Base-by-base conservation (phyloP, 257 asterid genomes). In the Capsicum baccatum region DNA sequence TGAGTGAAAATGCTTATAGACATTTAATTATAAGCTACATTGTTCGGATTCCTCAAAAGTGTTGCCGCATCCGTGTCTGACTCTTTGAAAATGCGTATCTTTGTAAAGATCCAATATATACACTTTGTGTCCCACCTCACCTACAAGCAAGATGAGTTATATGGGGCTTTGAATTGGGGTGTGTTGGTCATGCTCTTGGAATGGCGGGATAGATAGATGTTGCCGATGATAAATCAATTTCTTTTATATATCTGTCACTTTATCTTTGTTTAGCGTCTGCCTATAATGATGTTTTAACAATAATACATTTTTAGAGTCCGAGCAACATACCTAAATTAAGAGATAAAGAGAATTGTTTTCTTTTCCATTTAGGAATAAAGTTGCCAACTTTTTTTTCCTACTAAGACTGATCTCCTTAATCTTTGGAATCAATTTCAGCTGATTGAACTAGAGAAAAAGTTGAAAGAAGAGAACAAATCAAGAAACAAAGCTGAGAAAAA, bases 401-500 rank as follows among this genome's bases (percentile, higher is more conserved):
- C 6, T 68, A 39, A 19, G 15, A 33, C 10, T 68, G 13, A 58
- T 26, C 33, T 54, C 21, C 54, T 15, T 64, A 80, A 85, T 68
- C 79, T 21, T 60, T 83, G 21, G 39, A 59, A 88, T 83, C 70
- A 47, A 12, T 76, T 54, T 59, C 92, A 96, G 98, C 62, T 92
- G 85, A 90, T 85, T 84, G 95, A 91, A 66, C 91, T 96, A 83
- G 99, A 96, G 87, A 86, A 56, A 12, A 84, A 71, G 89, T 44
- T 96, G 82, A 91, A 84, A 82, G 89, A 91, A 88, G 98, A 96
- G 89, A 91, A 79, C 6, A 92, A 88, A 92, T 92, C 98, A 88
- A 91, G 96, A 87, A 90, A 91, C 86, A 92, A 88, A 85, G 98
- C 98, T 33, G 98, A 94, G 85, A 94, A 87, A 87, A 93, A 83